Evolutionary conservation across 2,329 filamentous ascomycete genomes (phyloP), one percentile per base, ranked within the genome.

Genomic region (Rhinocladiella mackenziei): DNA sequence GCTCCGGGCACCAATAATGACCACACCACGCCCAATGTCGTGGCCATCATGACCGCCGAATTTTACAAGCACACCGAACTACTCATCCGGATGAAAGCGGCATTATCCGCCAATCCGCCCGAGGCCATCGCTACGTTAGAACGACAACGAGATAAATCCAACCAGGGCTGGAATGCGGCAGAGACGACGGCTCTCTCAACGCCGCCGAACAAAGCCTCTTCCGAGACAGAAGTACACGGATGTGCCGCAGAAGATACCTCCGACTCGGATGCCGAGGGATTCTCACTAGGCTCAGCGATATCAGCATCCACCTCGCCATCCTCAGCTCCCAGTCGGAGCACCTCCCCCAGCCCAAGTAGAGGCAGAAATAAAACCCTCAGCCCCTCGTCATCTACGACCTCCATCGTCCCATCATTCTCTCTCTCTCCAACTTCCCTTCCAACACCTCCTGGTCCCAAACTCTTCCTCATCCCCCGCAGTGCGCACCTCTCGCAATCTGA

Each of bases 401-500:
- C 44, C 11, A 38, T 43, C 32, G 20, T 34, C 10, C 37, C 45
- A n/a, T 19, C 36, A 23, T 26, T 41, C 53, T 23, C 28, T 45
- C 34, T 22, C 36, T 17, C 19, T 52, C 31, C 47, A 9, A 29
- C 23, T 13, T n/a, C 37, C n/a, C 45, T 40, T 22, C 43, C 51
- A 51, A 63, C 10, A 73, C 44, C 64, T 68, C 2, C 65, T 64
- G 3, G 14, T 43, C 81, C 86, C 3, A 76, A 82, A 55, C 78
- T 91, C 58, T 94, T 86, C 67, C 91, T 86, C 62, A 81, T 86
- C 2, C 62, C 73, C 10, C 71, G 76, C 32, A 84, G 82, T n/a
- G 86, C 87, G 0, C 88, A 94, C 61, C 74, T 94, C 18, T 86
- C 77, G 45, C 88, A 94, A 64, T 85, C 80, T 14, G 88, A 94